phyloP scores from a whole-genome alignment of 768 basidiomycete genomes.

The Lactifluus volemus region DNA sequence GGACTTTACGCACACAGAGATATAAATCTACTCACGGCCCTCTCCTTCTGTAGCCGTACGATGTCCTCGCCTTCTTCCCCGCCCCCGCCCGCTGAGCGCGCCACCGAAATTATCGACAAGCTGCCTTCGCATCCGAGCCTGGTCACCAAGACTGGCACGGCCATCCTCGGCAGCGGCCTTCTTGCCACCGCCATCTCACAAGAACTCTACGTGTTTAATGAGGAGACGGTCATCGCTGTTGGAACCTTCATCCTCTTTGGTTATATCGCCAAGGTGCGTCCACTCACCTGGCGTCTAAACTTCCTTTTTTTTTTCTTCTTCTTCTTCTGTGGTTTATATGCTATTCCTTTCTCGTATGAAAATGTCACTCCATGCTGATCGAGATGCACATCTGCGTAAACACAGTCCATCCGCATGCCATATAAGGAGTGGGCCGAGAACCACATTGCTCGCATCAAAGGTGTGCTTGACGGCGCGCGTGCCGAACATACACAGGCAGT shows the following conservation, averaged over 20 bases:
- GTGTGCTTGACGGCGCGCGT: constrained; percentile 72
- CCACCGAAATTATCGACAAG: constrained; percentile 83
- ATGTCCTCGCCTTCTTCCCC: constrained; percentile 40
- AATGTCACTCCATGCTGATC: neutral
- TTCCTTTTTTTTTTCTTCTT: neutral
- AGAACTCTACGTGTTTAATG: constrained; percentile 96
- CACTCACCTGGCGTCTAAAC: neutral
- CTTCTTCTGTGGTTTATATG: neutral
- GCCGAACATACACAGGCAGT: constrained; percentile 89
- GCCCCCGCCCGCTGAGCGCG: constrained; percentile 74
- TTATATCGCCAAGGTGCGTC: constrained; percentile 71
- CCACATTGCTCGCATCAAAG: constrained; percentile 77
- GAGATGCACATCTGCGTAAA: neutral
- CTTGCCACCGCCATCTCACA: constrained; percentile 90
- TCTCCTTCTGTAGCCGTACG: neutral
- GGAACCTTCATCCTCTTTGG: constrained; percentile 79
- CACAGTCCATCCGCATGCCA: constrained; percentile 69
- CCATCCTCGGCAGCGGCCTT: constrained; percentile 83
- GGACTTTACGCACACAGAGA: neutral
- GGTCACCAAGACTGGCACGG: constrained; percentile 91
- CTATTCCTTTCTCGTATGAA: too few species aligned
- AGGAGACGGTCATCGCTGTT: constrained; percentile 84
- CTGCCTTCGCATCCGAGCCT: constrained; percentile 77
- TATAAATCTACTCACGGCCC: neutral
- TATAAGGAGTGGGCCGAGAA: constrained; percentile 90